phyloP scores from a whole-genome alignment of 164 flowering plant species.

The Brasenia schreberi region DNA sequence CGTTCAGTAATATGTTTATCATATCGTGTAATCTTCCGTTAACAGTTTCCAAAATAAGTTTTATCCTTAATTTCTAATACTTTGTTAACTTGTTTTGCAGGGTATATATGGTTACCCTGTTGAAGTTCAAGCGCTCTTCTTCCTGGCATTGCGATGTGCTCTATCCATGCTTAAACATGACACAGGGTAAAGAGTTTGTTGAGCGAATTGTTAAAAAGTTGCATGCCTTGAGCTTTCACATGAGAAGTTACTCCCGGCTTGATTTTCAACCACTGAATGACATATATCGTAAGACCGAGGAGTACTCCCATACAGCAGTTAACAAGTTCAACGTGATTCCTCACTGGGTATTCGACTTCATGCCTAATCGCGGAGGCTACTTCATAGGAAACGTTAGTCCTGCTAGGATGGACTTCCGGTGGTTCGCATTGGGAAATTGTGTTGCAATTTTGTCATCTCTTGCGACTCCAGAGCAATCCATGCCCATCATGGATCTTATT shows the following conservation, averaged over 20 bases:
- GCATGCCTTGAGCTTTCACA: slow-evolving; percentile 77
- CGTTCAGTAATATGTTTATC: too few relatives aligned
- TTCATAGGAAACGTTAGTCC: slow-evolving; percentile 80
- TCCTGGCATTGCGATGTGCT: slow-evolving; percentile 80
- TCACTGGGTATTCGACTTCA: slow-evolving; percentile 9
- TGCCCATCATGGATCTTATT: slow-evolving; percentile 79
- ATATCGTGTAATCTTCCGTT: too few relatives aligned
- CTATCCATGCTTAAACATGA: slow-evolving; percentile 57
- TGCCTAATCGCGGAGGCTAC: slow-evolving; percentile 61
- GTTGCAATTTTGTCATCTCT: slow-evolving; percentile 66
- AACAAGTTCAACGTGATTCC: slow-evolving; percentile 33
- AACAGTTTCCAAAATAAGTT: too few relatives aligned
- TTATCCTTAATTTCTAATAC: too few relatives aligned
- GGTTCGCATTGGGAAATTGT: slow-evolving; percentile 86
- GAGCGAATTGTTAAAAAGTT: slow-evolving; percentile 59
- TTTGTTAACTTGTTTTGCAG: slow-evolving; percentile 15
- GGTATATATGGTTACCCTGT: slow-evolving; percentile 87
- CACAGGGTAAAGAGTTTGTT: slow-evolving; percentile 46
- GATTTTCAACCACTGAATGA: slow-evolving; percentile 72
- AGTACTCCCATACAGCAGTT: slow-evolving; percentile 73
- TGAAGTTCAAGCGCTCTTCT: slow-evolving; percentile 87
- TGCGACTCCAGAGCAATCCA: slow-evolving; percentile 81
- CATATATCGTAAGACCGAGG: slow-evolving; percentile 71
- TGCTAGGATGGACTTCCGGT: slow-evolving; percentile 80
- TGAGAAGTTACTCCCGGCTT: slow-evolving; percentile 76